Evolutionary conservation across 1,284 basidiomycete species (phyloP).

Genomic region (Leccinum proliferum): DNA sequence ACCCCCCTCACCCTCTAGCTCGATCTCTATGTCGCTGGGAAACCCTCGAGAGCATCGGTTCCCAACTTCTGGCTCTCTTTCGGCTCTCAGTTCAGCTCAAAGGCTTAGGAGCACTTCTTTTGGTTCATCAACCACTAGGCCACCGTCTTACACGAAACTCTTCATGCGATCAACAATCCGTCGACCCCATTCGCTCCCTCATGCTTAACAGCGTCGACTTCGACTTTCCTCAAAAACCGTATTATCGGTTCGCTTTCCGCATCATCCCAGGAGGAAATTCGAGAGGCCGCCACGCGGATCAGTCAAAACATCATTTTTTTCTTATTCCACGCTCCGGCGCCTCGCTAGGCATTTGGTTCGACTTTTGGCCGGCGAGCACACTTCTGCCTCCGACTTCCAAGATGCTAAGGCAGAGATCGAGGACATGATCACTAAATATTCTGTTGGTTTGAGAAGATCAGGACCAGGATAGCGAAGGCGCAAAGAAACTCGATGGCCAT

Average conservation of each 20-base stretch:
- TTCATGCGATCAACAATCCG: too few relatives aligned
- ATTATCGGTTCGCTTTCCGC: constrained; percentile 17
- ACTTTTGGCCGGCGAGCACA: constrained; percentile 8
- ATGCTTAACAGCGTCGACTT: too few relatives aligned
- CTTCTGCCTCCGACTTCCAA: not conserved
- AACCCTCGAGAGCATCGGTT: too few relatives aligned
- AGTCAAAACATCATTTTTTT: constrained; percentile 27
- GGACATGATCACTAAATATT: constrained; percentile 24
- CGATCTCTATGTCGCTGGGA: too few relatives aligned
- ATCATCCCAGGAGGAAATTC: constrained; percentile 7
- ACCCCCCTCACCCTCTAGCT: too few relatives aligned
- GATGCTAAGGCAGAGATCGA: constrained; percentile 19
- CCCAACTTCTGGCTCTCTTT: too few relatives aligned
- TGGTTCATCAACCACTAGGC: too few relatives aligned
- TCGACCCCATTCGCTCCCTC: too few relatives aligned
- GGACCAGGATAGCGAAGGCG: not conserved
- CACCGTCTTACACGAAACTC: too few relatives aligned
- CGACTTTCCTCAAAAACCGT: constrained; percentile 18
- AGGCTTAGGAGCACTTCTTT: too few relatives aligned
- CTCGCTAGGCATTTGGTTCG: constrained; percentile 15
- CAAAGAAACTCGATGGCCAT: not conserved
- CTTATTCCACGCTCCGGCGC: constrained; percentile 20
- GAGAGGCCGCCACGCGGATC: constrained; percentile 12
- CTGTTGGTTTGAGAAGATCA: not conserved
- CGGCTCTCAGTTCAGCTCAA: too few relatives aligned